Base-by-base conservation (phyloP, 345 rosid genomes). In the Zanthoxylum bungeanum region DNA sequence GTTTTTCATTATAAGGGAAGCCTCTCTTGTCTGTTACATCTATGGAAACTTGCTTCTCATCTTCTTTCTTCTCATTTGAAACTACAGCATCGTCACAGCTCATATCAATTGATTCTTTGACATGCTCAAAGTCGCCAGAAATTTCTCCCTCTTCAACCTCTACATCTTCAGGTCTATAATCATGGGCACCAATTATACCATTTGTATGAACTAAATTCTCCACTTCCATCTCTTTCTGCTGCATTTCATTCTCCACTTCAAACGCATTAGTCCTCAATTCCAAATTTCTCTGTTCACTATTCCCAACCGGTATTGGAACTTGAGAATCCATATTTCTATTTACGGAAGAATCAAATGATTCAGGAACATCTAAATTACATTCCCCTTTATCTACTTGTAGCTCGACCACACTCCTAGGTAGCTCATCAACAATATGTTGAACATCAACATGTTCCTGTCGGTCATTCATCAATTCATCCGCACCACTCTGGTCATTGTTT, bases 121-220 rank as follows among this genome's bases (percentile, higher is more conserved):
- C 42, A 66, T 59, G 60, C 57, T 25, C 73, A 51, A 77, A 79
- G 53, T 77, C 81, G 24, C 81, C 88, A 69, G 82, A 82, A 70
- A 86, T 73, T 78, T 86, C 93, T 73, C 88, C 85, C 75, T 85
- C 89, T 79, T 86, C 93, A 28, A 75, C 75, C 59, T 78, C 89
- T 17, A 70, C 81, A 66, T 80, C 80, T 74, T 83, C 82, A 74
- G 73, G 74, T 52, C 77, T 71, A 36, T 39, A 69, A 74, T 64
- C 51, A 49, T 66, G 17, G 5, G 71, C 73, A 49, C 37, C 65
- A 33, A 39, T 21, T 56, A 64, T 19, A 36, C 71, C 80, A 78
- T 24, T 58, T 51, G 68, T 46, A 76, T 19, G 8, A 58, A 68
- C 76, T 52, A 71, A 46, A 60, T 71, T 82, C 74, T 71, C 81